Conservation (phyloP, 2,329 filamentous ascomycete genomes). For the Orbilia quercus region DNA sequence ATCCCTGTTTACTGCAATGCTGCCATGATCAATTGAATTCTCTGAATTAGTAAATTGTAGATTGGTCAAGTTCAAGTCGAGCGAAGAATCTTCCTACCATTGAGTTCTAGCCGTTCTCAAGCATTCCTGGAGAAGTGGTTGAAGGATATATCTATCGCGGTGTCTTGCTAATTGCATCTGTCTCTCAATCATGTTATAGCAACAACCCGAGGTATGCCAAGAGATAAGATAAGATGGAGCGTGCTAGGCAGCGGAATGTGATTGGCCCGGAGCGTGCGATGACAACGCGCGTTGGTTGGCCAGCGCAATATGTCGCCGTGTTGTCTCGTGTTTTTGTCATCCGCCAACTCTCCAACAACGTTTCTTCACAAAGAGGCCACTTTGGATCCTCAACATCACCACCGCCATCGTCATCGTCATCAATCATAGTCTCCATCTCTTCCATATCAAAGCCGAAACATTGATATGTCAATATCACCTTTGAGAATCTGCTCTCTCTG, state of each 20-base stretch:
- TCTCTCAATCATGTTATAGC: neutral
- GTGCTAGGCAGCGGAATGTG: slow-evolving; percentile 17
- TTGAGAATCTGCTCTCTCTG: slow-evolving; percentile 13
- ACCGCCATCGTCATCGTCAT: slow-evolving; percentile 16
- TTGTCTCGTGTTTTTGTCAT: slow-evolving; percentile 56
- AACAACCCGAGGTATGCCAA: slow-evolving; percentile 5
- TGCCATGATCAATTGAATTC: too few species aligned
- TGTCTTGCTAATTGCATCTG: too few species aligned
- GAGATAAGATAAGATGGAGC: slow-evolving; percentile 18
- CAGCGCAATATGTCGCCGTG: too few species aligned
- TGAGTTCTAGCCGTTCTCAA: too few species aligned
- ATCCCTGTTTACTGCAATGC: too few species aligned
- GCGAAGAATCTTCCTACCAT: too few species aligned
- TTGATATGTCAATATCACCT: slow-evolving; percentile 38
- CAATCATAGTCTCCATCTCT: slow-evolving; percentile 7
- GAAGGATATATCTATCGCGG: too few species aligned
- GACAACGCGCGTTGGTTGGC: slow-evolving; percentile 40
- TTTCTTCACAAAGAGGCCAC: slow-evolving; percentile 29
- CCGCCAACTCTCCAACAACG: slow-evolving; percentile 25
- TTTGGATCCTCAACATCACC: neutral
- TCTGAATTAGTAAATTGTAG: too few species aligned
- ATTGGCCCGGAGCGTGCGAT: slow-evolving; percentile 27
- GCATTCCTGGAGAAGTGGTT: too few species aligned
- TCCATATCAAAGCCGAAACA: slow-evolving; percentile 8
- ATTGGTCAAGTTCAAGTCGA: too few species aligned